phyloP scores from a whole-genome alignment of 495 filamentous ascomycete species.

The Jackrogersella multiformis region DNA sequence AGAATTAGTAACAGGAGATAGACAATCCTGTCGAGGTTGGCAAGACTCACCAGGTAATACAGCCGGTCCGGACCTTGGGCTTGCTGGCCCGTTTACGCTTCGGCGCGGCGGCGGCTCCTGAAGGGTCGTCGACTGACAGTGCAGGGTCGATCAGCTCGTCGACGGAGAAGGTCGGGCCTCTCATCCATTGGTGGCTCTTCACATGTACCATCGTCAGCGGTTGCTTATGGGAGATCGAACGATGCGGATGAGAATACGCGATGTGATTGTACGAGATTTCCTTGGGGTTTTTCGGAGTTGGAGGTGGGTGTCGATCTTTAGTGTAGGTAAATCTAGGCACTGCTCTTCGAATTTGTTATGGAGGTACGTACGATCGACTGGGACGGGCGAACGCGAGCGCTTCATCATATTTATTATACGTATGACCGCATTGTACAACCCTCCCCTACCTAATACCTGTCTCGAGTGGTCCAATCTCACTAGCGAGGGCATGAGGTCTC shows the following conservation, averaged over 20 bases:
- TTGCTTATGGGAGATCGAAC: not conserved
- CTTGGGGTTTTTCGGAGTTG: constrained; percentile 10
- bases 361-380: constrained; percentile 6
- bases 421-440: constrained; percentile 21
- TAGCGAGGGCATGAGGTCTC: not conserved
- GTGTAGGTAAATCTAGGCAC: constrained; percentile 2
- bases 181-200: constrained; percentile 12
- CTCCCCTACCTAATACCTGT: constrained; percentile 17
- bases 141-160: constrained; percentile 25
- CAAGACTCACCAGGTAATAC: constrained; percentile 40
- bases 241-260: not conserved
- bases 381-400: constrained; percentile 10
- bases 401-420: constrained; percentile 35
- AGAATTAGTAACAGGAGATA: constrained; percentile 9
- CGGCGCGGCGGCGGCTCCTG: not conserved
- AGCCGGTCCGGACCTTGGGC: constrained; percentile 39
- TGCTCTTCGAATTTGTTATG: constrained; percentile 17
- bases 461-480: constrained; percentile 22
- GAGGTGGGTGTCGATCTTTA: constrained; percentile 23
- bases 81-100: constrained; percentile 41
- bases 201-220: constrained; percentile 14
- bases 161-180: constrained; percentile 13
- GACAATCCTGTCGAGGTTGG: not conserved
- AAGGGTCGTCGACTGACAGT: not conserved
- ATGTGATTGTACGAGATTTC: constrained; percentile 2